These are phyloP conservation scores for Xylaria scruposa DNA, from an alignment of 495 filamentous ascomycete species.

Conservation along the genomic window DNA sequence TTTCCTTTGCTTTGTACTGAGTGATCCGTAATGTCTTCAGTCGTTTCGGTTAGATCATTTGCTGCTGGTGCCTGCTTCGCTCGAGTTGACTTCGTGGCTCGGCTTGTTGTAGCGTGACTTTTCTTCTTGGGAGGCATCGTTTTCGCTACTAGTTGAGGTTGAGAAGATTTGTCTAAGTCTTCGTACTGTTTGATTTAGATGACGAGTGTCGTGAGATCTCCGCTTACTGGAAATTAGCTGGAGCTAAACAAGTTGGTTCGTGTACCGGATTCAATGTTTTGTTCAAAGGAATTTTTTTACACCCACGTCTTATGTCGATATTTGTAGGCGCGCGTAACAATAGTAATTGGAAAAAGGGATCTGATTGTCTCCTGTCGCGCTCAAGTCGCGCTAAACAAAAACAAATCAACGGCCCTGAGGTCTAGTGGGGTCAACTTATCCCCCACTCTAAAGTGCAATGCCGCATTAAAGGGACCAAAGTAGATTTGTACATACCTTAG, in stretches of 20 bases:
- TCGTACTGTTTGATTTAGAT: slow-evolving; percentile 73
- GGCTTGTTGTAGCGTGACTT: slow-evolving; percentile 44
- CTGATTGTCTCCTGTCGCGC: neutral
- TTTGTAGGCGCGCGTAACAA: neutral
- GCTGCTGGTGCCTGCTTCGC: slow-evolving; percentile 42
- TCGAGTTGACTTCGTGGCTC: slow-evolving; percentile 46
- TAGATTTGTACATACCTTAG: too few relatives aligned
- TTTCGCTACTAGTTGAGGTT: slow-evolving; percentile 41
- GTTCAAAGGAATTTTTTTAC: neutral
- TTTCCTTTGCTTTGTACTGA: slow-evolving; percentile 36
- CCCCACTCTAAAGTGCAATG: slow-evolving; percentile 8
- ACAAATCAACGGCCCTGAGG: slow-evolving; percentile 18
- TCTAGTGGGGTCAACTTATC: slow-evolving; percentile 12
- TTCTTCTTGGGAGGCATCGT: slow-evolving; percentile 55
- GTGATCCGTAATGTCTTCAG: slow-evolving; percentile 52
- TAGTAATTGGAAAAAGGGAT: neutral
- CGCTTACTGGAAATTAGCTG: slow-evolving; percentile 42
- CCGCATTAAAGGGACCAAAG: neutral
- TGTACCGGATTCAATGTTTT: neutral
- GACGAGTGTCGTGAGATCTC: slow-evolving; percentile 57
- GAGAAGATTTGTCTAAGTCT: slow-evolving; percentile 52
- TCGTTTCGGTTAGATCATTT: slow-evolving; percentile 59
- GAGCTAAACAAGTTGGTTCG: neutral
- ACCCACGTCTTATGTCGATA: neutral
- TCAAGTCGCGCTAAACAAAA: slow-evolving; percentile 12